Conservation (phyloP, 805 yeast species). For the Maudiozyma barnettii region DNA sequence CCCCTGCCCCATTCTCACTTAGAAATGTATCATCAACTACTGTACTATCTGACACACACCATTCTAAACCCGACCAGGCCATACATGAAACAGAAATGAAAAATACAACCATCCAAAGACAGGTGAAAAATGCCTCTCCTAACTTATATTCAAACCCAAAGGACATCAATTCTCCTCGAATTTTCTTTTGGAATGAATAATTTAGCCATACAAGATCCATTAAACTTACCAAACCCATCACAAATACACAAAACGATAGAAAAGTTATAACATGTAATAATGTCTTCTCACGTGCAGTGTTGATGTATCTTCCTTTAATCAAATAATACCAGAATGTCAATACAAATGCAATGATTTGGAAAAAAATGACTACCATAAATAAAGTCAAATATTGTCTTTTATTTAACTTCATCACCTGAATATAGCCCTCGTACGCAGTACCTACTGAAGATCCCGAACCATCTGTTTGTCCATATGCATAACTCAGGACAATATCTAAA, state of each 20-base stretch:
- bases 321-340: conserved; percentile 21
- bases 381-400: conserved; percentile 14
- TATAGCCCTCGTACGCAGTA: conserved; percentile 9
- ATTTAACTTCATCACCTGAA: conserved; percentile 5
- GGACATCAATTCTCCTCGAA: conserved; percentile 15
- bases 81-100: conserved; percentile 17
- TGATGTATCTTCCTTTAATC: conserved; percentile 19
- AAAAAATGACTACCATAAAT: conserved; percentile 9
- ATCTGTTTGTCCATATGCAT: conserved; percentile 17
- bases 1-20: neutral
- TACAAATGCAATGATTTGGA: conserved; percentile 8
- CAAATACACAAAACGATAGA: conserved; percentile 14
- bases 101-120: conserved; percentile 16
- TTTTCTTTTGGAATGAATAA: conserved; percentile 13
- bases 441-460: neutral
- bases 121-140: conserved; percentile 20
- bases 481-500: conserved; percentile 22
- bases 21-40: neutral
- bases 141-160: conserved; percentile 23
- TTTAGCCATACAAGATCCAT: conserved; percentile 13
- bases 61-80: conserved; percentile 29
- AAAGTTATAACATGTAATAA: conserved; percentile 20
- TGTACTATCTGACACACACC: conserved; percentile 22
- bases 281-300: conserved; percentile 14
- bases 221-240: conserved; percentile 14